Evolutionary conservation across 371 early-diverging fungal genomes (phyloP), one percentile per base, ranked within the genome.

Genomic region (Syncephalastrum sp.): DNA sequence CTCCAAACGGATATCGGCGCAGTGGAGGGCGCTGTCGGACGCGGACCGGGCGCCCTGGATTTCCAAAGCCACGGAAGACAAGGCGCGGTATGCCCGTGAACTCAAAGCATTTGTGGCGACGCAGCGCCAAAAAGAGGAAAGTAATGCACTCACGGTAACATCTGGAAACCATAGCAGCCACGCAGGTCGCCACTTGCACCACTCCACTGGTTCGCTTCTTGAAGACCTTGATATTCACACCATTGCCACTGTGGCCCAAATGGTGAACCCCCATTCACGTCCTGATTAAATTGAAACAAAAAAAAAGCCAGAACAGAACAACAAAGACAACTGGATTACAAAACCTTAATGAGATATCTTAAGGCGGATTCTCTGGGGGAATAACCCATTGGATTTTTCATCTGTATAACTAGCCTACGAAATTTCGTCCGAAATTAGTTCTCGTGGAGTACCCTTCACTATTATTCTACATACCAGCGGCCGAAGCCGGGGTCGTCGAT

Each of bases 1-100:
- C 47, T 84, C 84, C 24, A 79, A 82, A 53, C 65, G 83, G 10
- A 86, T 90, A 54, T 85, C 90, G 15, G 63, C 72, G 48, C 70
- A 76, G 56, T 91, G 91, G 91, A 74, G 79, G 15, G 65, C 67
- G 8, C 74, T 91, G 72, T 59, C 76, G 1, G 69, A 69, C 4
- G 67, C 57, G 5, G 80, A 85, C 42, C 57, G 76, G 5, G 71
- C 65, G 29, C 86, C 85, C 5, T 91, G 88, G 87, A 64, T 76
- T 33, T 66, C 77, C 17, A 74, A 81, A 47, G 86, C 91, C 1
- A 72, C 82, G 12, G 67, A 77, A 47, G 91, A 91, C 63, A 91
- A 91, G 65, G 83, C 74, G 21, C 75, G 91, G 3, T 91, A 91
- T 66, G 89, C 87, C 12, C 72, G 79, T 27, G 89, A 91, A 62